Evolutionary conservation across 2,329 filamentous ascomycete species (phyloP).

Genomic region (Mycosphaerella sp.): DNA sequence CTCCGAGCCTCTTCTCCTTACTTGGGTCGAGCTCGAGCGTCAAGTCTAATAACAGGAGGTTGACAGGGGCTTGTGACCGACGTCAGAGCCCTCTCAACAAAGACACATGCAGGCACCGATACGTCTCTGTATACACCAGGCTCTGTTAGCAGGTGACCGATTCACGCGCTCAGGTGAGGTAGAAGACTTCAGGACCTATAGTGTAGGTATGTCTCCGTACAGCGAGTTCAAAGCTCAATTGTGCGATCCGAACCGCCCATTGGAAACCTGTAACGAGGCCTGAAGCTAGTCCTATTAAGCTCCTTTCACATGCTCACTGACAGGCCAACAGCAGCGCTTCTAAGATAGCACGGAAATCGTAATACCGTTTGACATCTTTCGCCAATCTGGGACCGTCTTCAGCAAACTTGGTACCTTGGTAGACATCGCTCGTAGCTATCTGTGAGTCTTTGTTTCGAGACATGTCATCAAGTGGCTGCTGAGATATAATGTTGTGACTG

Average conservation of each 20-base stretch:
- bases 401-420: too few species aligned
- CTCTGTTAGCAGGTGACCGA: background rate
- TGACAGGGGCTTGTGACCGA: background rate
- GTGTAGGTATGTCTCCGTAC: background rate
- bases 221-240: background rate
- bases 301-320: background rate
- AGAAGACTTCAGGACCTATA: background rate
- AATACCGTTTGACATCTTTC: too few species aligned
- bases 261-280: too few species aligned
- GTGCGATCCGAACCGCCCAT: background rate
- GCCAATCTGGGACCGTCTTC: too few species aligned
- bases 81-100: background rate
- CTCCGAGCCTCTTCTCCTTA: background rate
- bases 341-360: background rate
- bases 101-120: background rate
- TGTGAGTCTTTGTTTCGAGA: too few species aligned
- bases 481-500: too few species aligned
- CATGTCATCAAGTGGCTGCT: too few species aligned
- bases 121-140: background rate
- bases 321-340: background rate
- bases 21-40: background rate
- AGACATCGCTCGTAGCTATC: too few species aligned
- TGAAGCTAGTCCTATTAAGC: background rate
- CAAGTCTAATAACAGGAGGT: background rate
- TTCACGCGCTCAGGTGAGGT: background rate